Base-by-base conservation (phyloP, 2,329 filamentous ascomycete species). In the Kalmusia sp. region DNA sequence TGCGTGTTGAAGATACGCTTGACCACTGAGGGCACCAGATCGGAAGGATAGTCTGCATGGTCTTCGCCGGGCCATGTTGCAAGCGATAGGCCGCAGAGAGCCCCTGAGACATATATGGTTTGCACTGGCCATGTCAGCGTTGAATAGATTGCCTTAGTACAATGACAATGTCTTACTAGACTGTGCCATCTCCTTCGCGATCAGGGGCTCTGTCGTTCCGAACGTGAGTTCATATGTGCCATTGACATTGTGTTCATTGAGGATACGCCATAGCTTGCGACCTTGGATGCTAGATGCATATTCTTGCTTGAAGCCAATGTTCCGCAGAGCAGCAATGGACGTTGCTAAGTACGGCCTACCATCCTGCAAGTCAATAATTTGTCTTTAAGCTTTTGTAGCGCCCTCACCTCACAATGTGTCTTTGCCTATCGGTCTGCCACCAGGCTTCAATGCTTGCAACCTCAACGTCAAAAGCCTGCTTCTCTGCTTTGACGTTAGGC, bases 21-120 rank as follows among this genome's bases (percentile, higher is more conserved):
- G 0, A 77, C 76, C 2, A 76, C 72, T 48, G 74, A 75, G 8
- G 76, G 76, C 0, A 78, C 75, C 0, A 74, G 76, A 49, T 78
- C 75, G 63, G 74, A 74, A 0, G 75, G 76, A 47, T 78, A 78
- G 51, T 78, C 76, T n/a, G 72, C 73, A 47, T 76, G 72, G 49
- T 78, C 76, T 65, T 73, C 73, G 15, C 76, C 76, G 0, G 75
- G 74, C 21, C 72, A 57, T 2, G 64, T 61, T 6, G 73, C 72
- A 52, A 77, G 69, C 2, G 70, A 73, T 28, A 76, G 69, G 1
- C 76, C 76, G 30, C 72, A 77, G 1, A 78, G 63, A 0, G 72
- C 75, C 2, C 76, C 75, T 1, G 76, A 77, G 4, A 77, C 72
- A 47, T 78, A 77, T 6, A 77, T 68, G 2, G 75, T 76, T 54